Evolutionary conservation across 805 yeast genomes (phyloP).

Genomic region (Peterozyma xylosa): DNA sequence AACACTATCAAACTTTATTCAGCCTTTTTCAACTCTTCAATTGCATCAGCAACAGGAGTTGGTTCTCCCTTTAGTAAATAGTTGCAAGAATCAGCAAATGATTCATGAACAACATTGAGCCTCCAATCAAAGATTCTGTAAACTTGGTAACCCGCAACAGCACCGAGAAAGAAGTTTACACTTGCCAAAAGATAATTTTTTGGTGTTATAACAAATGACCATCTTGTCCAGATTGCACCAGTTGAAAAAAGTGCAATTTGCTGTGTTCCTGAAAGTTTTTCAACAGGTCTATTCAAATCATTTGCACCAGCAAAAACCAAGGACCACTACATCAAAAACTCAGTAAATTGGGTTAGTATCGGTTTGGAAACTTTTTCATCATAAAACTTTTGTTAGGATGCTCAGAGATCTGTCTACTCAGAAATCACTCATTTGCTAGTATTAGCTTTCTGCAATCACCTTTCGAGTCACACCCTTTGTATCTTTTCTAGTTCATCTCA

Average conservation of each 20-base stretch:
- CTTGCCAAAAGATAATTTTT: slow-evolving; percentile 82
- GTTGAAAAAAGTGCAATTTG: slow-evolving; percentile 83
- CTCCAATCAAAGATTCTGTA: slow-evolving; percentile 66
- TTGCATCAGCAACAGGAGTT: too few relatives aligned
- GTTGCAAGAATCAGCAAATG: too few relatives aligned
- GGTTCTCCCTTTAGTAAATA: too few relatives aligned
- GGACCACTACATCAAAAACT: slow-evolving; percentile 51
- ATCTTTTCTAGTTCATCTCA: not conserved
- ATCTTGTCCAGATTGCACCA: slow-evolving; percentile 95
- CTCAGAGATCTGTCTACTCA: not conserved
- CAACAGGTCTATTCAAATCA: slow-evolving; percentile 87
- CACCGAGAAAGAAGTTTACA: slow-evolving; percentile 88
- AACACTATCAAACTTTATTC: too few relatives aligned
- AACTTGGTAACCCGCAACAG: slow-evolving; percentile 84
- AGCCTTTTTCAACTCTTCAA: too few relatives aligned
- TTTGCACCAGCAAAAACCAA: slow-evolving; percentile 86
- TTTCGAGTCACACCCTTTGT: not conserved
- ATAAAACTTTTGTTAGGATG: not conserved
- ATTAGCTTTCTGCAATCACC: not conserved
- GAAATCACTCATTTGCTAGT: not conserved
- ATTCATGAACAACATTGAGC: too few relatives aligned
- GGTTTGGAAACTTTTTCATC: not conserved
- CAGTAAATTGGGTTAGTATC: not conserved
- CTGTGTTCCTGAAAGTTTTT: slow-evolving; percentile 83
- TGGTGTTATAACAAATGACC: slow-evolving; percentile 93